Conservation (phyloP, 2,329 filamentous ascomycete genomes). For the Phyllosticta paracitricarpa region DNA sequence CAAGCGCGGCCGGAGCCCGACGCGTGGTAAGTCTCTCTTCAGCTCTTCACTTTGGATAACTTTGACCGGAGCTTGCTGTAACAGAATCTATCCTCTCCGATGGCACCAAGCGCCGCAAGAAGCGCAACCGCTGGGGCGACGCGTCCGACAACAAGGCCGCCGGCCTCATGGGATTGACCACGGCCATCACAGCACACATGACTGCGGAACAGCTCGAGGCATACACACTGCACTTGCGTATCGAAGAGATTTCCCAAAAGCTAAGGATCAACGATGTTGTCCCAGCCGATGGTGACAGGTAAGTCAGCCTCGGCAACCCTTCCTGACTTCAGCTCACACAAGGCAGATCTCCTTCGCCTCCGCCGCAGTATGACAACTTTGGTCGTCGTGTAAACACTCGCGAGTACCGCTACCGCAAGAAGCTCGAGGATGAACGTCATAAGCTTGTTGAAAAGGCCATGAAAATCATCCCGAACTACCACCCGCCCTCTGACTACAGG, state of each 20-base stretch:
- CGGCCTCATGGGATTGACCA: conserved; percentile 92
- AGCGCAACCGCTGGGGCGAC: conserved; percentile 98
- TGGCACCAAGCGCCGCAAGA: conserved; percentile 83
- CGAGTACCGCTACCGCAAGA: conserved; percentile 97
- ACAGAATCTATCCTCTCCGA: conserved; percentile 40
- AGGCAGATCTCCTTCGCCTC: conserved; percentile 79
- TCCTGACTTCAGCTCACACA: conserved; percentile 11
- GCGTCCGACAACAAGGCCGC: conserved; percentile 97
- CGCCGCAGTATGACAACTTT: conserved; percentile 98
- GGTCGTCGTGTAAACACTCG: conserved; percentile 98
- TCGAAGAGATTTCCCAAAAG: conserved; percentile 99
- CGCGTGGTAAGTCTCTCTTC: conserved; percentile 39
- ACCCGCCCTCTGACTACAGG: conserved; percentile 95
- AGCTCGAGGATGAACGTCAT: conserved; percentile 95
- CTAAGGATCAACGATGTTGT: conserved; percentile 98
- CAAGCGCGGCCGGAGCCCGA: conserved; percentile 90
- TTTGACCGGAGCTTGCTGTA: not conserved
- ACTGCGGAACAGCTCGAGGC: conserved; percentile 96
- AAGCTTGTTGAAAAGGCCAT: conserved; percentile 98
- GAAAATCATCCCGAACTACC: conserved; percentile 99
- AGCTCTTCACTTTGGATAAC: not conserved
- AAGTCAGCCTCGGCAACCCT: conserved; percentile 28
- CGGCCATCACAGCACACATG: conserved; percentile 94
- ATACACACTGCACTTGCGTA: conserved; percentile 90
- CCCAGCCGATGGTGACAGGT: conserved; percentile 92